Base-by-base conservation (phyloP, 306 rosid species). In the Neltuma alba region DNA sequence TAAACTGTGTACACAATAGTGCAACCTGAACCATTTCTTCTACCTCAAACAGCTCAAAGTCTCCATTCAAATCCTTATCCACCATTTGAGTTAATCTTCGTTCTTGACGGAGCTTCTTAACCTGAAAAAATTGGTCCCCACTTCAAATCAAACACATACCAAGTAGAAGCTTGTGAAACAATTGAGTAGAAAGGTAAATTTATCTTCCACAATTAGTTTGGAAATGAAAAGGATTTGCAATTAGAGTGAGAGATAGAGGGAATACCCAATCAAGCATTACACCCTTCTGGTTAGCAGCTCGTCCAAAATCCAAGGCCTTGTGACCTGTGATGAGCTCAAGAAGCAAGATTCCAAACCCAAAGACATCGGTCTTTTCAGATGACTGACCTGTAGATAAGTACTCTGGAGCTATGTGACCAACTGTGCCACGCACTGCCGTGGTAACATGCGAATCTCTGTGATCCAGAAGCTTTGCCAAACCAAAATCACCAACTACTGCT, bases 21-120 rank as follows among this genome's bases (percentile, higher is more conserved):
- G 99, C 94, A 72, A 96, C 97, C 80, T 92, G 98, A 82, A 93
- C 97, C 92, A 96, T 96, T 83, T 96, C 99, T 76, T 91, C 97
- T 68, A 96, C 70, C 75, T 96, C 99, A 55, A 93, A 74, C 82
- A 85, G 55, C 86, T 93, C 97, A 27, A 83, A 90, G 40, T 86
- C 89, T 0, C 91, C 89, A 83, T 84, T 91, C 10, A 96, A 84
- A 87, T 89, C 99, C 85, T 96, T 96, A 70, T 96, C 99, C 34
- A 87, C 96, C 98, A 93, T 87, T 70, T 91, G 86, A 66, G 84
- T 90, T 76, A 93, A 82, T 82, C 88, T 93, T 72, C 96, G 93
- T 21, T 96, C 99, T 58, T 87, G 89, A 80, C 91, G 98, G 48
- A 96, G 92, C 87, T 88, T 93, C 84, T 93, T 96, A 63, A 93